Evolutionary conservation across 805 yeast genomes (phyloP).

Genomic region (Priceomyces carsonii): DNA sequence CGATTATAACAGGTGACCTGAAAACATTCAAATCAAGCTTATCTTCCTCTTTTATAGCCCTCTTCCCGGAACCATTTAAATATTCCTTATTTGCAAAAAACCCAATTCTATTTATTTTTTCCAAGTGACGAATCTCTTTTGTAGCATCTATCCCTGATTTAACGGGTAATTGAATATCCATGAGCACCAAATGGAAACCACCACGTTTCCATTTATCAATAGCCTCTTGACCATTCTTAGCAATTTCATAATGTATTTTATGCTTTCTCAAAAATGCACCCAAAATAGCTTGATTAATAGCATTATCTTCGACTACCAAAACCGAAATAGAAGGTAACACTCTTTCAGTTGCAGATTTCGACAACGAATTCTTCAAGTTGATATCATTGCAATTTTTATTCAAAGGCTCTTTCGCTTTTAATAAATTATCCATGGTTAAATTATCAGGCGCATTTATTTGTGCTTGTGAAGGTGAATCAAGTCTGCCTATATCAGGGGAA

Average conservation of each 20-base stretch:
- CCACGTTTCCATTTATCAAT: constrained; percentile 93
- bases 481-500: constrained; percentile 7
- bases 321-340: constrained; percentile 90
- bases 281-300: constrained; percentile 88
- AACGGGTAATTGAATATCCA: constrained; percentile 97
- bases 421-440: constrained; percentile 1
- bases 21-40: constrained; percentile 61
- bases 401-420: constrained; percentile 2
- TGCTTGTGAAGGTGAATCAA: constrained; percentile 9
- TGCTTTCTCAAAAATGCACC: constrained; percentile 86
- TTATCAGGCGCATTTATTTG: constrained; percentile 6
- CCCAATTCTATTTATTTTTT: constrained; percentile 78
- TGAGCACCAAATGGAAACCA: constrained; percentile 89
- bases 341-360: constrained; percentile 46
- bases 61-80: constrained; percentile 15
- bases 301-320: constrained; percentile 93
- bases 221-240: constrained; percentile 94
- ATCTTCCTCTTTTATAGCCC: constrained; percentile 45
- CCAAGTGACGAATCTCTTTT: constrained; percentile 83
- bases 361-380: constrained; percentile 1
- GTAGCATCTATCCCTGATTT: constrained; percentile 96
- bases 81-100: constrained; percentile 41
- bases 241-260: constrained; percentile 79
- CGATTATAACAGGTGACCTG: constrained; percentile 94
- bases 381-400: constrained; percentile 1